Conservation (phyloP, 306 rosid genomes). For the Prunus davidiana region DNA sequence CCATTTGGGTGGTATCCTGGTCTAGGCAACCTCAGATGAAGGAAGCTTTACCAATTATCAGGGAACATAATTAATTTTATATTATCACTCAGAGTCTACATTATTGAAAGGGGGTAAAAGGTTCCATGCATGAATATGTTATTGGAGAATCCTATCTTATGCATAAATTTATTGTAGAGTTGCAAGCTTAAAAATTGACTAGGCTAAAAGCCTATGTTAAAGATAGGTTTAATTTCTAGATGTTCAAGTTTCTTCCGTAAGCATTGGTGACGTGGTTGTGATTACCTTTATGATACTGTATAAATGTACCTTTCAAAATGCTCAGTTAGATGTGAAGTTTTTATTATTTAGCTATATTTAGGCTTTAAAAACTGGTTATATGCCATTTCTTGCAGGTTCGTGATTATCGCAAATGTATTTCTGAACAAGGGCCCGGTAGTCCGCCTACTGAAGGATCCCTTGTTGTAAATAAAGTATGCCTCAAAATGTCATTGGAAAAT, state of each 20-base stretch:
- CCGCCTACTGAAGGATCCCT: slow-evolving; percentile 48
- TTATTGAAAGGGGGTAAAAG: background rate
- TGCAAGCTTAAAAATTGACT: background rate
- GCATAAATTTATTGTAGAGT: background rate
- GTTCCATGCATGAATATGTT: background rate
- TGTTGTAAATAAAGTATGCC: slow-evolving; percentile 60
- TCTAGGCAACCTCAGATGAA: background rate
- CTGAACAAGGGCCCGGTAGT: slow-evolving; percentile 54
- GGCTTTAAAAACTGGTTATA: slow-evolving; percentile 18
- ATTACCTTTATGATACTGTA: too few relatives aligned
- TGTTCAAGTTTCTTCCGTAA: too few relatives aligned
- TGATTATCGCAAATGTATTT: slow-evolving; percentile 74
- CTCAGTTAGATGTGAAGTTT: background rate
- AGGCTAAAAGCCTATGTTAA: too few relatives aligned
- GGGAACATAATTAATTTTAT: too few relatives aligned
- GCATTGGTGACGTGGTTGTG: too few relatives aligned
- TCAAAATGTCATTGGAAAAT: slow-evolving; percentile 90
- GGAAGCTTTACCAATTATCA: background rate
- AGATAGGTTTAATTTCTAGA: too few relatives aligned
- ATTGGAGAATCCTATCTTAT: background rate
- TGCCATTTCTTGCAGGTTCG: slow-evolving; percentile 53
- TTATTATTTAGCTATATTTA: background rate
- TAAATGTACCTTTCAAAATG: too few relatives aligned
- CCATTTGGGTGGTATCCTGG: background rate
- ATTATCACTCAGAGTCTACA: too few relatives aligned